Conservation (phyloP, 1,284 basidiomycete genomes). For the Sphaerobolus stellatus region DNA sequence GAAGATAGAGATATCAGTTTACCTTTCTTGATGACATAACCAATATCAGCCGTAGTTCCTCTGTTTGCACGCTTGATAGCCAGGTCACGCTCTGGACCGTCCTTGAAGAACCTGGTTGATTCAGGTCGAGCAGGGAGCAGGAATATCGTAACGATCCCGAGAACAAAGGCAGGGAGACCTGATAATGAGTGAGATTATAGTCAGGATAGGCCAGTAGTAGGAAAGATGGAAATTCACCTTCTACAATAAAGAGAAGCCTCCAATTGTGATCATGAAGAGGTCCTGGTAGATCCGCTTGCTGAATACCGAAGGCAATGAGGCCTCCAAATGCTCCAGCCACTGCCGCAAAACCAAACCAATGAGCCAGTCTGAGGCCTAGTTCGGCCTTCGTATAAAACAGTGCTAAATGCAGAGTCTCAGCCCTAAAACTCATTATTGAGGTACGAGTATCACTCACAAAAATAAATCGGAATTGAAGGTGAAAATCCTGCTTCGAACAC, state of each 20-base stretch:
- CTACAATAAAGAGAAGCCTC: constrained; percentile 76
- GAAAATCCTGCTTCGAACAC: constrained; percentile 74
- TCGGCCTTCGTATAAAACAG: constrained; percentile 75
- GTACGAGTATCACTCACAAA: constrained; percentile 52
- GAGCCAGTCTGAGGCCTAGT: constrained; percentile 69
- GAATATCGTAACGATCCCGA: constrained; percentile 65
- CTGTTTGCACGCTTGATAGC: constrained; percentile 75
- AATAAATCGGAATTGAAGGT: constrained; percentile 71
- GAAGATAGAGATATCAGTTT: constrained; percentile 20
- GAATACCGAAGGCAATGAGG: constrained; percentile 69
- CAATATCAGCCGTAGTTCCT: constrained; percentile 65
- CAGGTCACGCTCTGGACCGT: constrained; percentile 64
- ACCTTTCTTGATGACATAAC: constrained; percentile 67
- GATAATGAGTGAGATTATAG: constrained; percentile 22
- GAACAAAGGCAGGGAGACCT: constrained; percentile 66
- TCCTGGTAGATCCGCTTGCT: constrained; percentile 44
- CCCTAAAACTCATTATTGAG: too few relatives aligned
- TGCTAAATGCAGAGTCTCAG: constrained; percentile 39
- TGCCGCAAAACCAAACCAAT: constrained; percentile 79
- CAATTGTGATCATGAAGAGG: constrained; percentile 49
- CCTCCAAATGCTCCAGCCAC: constrained; percentile 79
- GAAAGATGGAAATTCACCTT: constrained; percentile 43
- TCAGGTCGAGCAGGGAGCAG: constrained; percentile 79
- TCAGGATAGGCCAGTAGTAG: neutral
- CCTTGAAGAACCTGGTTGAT: constrained; percentile 66